Evolutionary conservation across 2,329 filamentous ascomycete genomes (phyloP).

Genomic region (Bipolaris oryzae): DNA sequence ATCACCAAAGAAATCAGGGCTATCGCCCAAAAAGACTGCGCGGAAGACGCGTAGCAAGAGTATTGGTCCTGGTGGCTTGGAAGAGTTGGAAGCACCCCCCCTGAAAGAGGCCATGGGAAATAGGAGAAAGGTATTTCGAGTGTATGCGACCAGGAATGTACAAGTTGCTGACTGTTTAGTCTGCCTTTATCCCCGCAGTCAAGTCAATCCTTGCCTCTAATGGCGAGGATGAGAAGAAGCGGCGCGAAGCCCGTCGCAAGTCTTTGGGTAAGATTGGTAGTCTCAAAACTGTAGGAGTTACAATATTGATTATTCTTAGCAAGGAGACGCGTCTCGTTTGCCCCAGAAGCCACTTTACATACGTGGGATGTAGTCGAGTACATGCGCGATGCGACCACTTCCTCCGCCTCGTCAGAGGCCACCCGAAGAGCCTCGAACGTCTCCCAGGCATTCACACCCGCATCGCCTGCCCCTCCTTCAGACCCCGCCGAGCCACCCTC

Average conservation of each 20-base stretch:
- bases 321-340: constrained; percentile 93
- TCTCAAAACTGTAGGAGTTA: background rate
- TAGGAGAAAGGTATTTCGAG: constrained; percentile 70
- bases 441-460: constrained; percentile 43
- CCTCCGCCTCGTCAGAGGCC: constrained; percentile 72
- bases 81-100: constrained; percentile 80
- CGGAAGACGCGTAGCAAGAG: constrained; percentile 80
- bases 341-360: constrained; percentile 93
- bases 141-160: background rate
- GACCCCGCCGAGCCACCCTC: constrained; percentile 65
- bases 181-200: constrained; percentile 57
- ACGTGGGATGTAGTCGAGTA: constrained; percentile 96
- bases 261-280: constrained; percentile 67
- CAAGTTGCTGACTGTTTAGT: constrained; percentile 40
- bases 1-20: constrained; percentile 30
- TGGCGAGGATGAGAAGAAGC: constrained; percentile 64
- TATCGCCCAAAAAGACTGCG: constrained; percentile 31
- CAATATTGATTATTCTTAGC: constrained; percentile 52
- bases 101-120: constrained; percentile 78
- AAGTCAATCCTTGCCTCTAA: constrained; percentile 63
- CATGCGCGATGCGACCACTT: constrained; percentile 82
- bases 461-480: constrained; percentile 47
- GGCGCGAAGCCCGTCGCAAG: constrained; percentile 87
- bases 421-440: constrained; percentile 74
- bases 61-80: constrained; percentile 88